Evolutionary conservation across 768 basidiomycete species (phyloP).

Genomic region (Hypholoma fasciculare): DNA sequence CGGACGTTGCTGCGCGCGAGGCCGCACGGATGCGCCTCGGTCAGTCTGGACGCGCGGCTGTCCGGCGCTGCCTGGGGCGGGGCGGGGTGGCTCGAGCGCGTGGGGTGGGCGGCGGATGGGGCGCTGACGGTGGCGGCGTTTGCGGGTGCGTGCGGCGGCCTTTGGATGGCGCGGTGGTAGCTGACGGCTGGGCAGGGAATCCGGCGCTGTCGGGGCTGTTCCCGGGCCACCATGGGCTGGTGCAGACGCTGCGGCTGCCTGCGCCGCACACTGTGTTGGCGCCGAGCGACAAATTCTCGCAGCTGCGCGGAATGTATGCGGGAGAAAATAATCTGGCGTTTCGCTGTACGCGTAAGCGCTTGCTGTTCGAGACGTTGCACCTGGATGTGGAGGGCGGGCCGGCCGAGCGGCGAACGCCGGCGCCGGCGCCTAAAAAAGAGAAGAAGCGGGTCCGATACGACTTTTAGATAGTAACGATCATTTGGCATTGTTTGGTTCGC

Average conservation of each 20-base stretch:
- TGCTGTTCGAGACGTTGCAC: conserved; percentile 91
- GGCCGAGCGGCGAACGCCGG: conserved; percentile 63
- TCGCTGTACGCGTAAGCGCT: conserved; percentile 83
- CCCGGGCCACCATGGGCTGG: conserved; percentile 83
- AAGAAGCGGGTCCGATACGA: conserved; percentile 41
- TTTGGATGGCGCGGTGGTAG: background rate
- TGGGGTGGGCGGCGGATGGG: conserved; percentile 80
- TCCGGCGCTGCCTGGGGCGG: conserved; percentile 62
- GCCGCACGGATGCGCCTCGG: conserved; percentile 62
- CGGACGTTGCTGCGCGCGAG: conserved; percentile 57
- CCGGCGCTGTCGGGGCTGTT: conserved; percentile 75
- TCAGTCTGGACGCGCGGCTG: conserved; percentile 65
- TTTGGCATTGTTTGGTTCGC: conserved; percentile 16
- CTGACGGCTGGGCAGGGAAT: conserved; percentile 52
- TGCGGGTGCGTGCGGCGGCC: conserved; percentile 49
- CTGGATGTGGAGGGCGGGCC: conserved; percentile 87
- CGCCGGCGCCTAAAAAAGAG: conserved; percentile 30
- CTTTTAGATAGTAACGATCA: conserved; percentile 18
- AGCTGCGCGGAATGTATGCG: conserved; percentile 73
- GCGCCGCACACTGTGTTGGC: conserved; percentile 71
- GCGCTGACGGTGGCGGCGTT: conserved; percentile 76
- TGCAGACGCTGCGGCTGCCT: conserved; percentile 78
- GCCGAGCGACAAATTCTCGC: conserved; percentile 81
- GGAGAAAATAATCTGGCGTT: conserved; percentile 97
- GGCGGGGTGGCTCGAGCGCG: conserved; percentile 70